phyloP scores from a whole-genome alignment of 495 filamentous ascomycete species.

The Penicillium crystallinum region DNA sequence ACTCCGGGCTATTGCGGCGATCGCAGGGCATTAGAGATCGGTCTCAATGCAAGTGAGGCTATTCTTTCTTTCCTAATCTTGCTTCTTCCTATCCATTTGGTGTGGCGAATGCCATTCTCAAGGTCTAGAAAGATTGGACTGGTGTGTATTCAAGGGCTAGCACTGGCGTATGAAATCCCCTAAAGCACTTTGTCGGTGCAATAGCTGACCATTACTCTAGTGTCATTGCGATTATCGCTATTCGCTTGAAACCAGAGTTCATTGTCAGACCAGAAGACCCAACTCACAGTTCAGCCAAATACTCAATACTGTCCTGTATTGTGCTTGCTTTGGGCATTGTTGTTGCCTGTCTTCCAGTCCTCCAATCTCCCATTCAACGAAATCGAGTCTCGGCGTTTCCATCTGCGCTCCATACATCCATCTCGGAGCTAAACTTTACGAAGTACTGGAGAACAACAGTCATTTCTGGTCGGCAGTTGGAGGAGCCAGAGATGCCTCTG shows the following conservation, averaged over 20 bases:
- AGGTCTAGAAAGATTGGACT: slow-evolving; percentile 4
- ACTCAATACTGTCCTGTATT: slow-evolving; percentile 14
- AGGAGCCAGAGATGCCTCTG: slow-evolving; percentile 19
- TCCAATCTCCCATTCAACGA: slow-evolving; percentile 5
- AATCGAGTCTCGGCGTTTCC: slow-evolving; percentile 1
- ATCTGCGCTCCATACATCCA: background rate
- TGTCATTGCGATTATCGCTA: slow-evolving; percentile 12
- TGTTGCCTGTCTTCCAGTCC: slow-evolving; percentile 14
- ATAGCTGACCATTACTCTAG: background rate
- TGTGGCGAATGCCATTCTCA: slow-evolving; percentile 8
- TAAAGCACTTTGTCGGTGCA: background rate
- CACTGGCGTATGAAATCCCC: slow-evolving; percentile 8
- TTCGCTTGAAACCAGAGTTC: slow-evolving; percentile 12
- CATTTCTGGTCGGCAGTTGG: slow-evolving; percentile 3
- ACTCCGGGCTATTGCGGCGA: slow-evolving; percentile 11
- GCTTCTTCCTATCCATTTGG: slow-evolving; percentile 2
- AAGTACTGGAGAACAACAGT: slow-evolving; percentile 15
- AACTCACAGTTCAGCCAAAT: slow-evolving; percentile 12
- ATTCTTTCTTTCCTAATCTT: slow-evolving; percentile 15
- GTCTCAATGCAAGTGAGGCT: slow-evolving; percentile 6
- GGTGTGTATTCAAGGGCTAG: slow-evolving; percentile 6
- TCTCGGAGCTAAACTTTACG: background rate
- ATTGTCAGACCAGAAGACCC: slow-evolving; percentile 7
- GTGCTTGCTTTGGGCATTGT: slow-evolving; percentile 15
- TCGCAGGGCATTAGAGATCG: slow-evolving; percentile 10